Base-by-base conservation (phyloP, 352 stramenopile genomes). In the Saprolegnia parasitica region DNA sequence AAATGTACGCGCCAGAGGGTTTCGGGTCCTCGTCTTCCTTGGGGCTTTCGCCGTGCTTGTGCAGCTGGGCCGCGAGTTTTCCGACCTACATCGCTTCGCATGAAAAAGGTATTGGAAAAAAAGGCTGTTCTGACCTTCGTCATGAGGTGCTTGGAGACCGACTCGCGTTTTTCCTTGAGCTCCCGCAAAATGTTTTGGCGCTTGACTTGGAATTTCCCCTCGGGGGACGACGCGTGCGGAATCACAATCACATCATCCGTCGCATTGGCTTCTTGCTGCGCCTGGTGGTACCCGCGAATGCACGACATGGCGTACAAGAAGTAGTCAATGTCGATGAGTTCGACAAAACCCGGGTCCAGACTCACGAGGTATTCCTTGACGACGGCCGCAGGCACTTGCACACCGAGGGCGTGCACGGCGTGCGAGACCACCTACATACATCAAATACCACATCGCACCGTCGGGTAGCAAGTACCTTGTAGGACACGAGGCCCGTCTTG, bases 241-340 rank as follows among this genome's bases (percentile, higher is more conserved):
- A 92, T 73, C 10, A 92, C 75, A 56, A 84, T 67, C 26, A 84
- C 78, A n/a, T 74, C 76, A 3, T 55, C 20, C 6, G 40, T 42
- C 0, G 47, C 15, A 5, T 63, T 11, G 0, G 20, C 16, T 20
- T 72, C 56, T 40, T 92, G 78, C 49, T 86, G 76, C 4, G 83
- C 71, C 46, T 92, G 84, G 52, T 92, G 84, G 49, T 88, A 73
- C 35, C 78, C 50, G 1, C 84, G 82, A 24, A 87, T 81, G 61
- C 83, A 87, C 68, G 90, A 82, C 84, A 92, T 92, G 65, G 81
- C 84, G 56, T 88, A 92, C 10, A 92, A 49, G 70, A 90, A 92
- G 66, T 92, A 83, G 54, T 92, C 84, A 57, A 90, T 86, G 73
- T 92, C 84, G 10, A 92, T 83, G 0, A 92, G 78, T 26, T 92